Conservation (phyloP, 352 stramenopile genomes). For the Globisporangium takayamanum region DNA sequence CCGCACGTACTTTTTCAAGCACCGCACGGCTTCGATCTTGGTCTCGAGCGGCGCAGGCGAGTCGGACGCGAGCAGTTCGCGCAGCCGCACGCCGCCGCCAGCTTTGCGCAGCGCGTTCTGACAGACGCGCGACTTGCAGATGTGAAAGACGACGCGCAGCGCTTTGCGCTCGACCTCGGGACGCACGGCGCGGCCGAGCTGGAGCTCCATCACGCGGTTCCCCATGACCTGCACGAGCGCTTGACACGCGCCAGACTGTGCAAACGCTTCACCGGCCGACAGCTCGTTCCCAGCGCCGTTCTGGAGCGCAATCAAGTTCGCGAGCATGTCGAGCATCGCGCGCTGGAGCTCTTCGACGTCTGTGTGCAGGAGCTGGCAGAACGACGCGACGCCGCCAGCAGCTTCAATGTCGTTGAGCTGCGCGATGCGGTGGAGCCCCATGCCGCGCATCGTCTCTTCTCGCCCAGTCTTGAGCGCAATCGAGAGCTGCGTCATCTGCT, state of each 20-base stretch:
- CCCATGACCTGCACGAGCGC: constrained; percentile 59
- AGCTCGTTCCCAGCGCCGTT: constrained; percentile 68
- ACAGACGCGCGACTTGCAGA: constrained; percentile 54
- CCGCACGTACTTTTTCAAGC: constrained; percentile 62
- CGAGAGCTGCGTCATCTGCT: constrained; percentile 62
- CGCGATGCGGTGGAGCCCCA: constrained; percentile 67
- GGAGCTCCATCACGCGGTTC: constrained; percentile 48
- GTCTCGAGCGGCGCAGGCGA: constrained; percentile 43
- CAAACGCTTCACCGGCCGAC: constrained; percentile 54
- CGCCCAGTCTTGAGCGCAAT: constrained; percentile 46
- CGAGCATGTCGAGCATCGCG: constrained; percentile 62
- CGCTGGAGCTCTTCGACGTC: constrained; percentile 52
- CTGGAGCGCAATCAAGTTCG: constrained; percentile 67
- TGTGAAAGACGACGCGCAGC: constrained; percentile 66
- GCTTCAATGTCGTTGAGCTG: constrained; percentile 84
- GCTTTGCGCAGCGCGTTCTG: constrained; percentile 65
- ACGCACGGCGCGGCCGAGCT: constrained; percentile 31
- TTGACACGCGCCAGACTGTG: constrained; percentile 45
- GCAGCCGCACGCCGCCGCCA: constrained; percentile 37
- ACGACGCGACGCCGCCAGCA: constrained; percentile 63
- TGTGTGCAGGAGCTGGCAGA: constrained; percentile 58
- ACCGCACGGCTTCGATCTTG: constrained; percentile 61
- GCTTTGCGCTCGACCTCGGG: constrained; percentile 67
- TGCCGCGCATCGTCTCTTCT: constrained; percentile 51
- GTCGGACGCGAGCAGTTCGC: constrained; percentile 50